Evolutionary conservation across 1,139 yeast species (phyloP).

Genomic region (Pichia sorboxylosa): DNA sequence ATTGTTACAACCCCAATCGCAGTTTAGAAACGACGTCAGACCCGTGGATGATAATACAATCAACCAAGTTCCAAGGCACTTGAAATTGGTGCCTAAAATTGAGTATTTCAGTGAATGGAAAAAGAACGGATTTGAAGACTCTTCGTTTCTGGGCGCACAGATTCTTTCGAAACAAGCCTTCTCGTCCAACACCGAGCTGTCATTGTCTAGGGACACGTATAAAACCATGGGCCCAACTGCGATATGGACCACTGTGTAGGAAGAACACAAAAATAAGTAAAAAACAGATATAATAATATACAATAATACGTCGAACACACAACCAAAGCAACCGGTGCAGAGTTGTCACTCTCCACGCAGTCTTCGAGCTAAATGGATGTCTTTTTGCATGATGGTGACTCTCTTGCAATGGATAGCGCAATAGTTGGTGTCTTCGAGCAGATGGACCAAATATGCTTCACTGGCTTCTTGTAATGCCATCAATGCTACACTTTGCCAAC

Average conservation of each 20-base stretch:
- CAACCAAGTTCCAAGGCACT: conserved; percentile 64
- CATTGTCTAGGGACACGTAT: conserved; percentile 61
- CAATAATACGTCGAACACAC: not conserved
- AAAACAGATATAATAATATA: not conserved
- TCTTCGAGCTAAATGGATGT: conserved; percentile 82
- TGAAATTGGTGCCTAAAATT: conserved; percentile 61
- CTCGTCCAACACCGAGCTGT: conserved; percentile 47
- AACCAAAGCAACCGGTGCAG: not conserved
- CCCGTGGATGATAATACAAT: conserved; percentile 18
- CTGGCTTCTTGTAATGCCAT: conserved; percentile 88
- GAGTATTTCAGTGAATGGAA: conserved; percentile 97
- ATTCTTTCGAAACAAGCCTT: conserved; percentile 81
- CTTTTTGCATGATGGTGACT: conserved; percentile 90
- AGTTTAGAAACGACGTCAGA: conserved; percentile 22
- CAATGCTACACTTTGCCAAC: conserved; percentile 88
- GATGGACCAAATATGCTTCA: conserved; percentile 76
- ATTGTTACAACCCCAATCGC: conserved; percentile 16
- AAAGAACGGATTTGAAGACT: conserved; percentile 65
- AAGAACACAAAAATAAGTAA: not conserved
- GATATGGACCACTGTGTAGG: conserved; percentile 32
- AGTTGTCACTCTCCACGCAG: conserved; percentile 46
- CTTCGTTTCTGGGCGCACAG: conserved; percentile 74
- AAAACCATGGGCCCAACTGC: conserved; percentile 71
- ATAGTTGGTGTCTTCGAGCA: conserved; percentile 81
- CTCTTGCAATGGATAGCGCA: conserved; percentile 90